Evolutionary conservation across 2,329 filamentous ascomycete species (phyloP).

Genomic region (Curvularia lunata): DNA sequence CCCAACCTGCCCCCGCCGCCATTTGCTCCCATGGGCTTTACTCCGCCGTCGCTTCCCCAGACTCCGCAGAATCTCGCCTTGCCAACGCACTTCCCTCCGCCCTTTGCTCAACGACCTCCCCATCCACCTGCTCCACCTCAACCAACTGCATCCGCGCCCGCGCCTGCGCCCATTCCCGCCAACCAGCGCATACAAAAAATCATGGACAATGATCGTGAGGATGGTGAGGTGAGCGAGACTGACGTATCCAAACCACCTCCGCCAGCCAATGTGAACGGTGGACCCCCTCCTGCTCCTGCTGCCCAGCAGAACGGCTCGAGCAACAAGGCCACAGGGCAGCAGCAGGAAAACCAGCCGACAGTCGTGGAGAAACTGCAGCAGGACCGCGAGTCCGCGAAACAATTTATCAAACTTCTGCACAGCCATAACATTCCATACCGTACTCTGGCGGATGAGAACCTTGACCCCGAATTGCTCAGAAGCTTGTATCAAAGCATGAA

Average conservation of each 20-base stretch:
- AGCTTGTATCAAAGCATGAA: conserved; percentile 38
- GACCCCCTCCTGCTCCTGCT: conserved; percentile 30
- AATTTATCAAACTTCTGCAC: conserved; percentile 50
- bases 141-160: conserved; percentile 1
- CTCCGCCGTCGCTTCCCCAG: conserved; percentile 34
- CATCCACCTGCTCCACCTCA: conserved; percentile 9
- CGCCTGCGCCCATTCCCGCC: conserved; percentile 10
- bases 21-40: conserved; percentile 19
- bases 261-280: conserved; percentile 27
- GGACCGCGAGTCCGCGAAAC: conserved; percentile 43
- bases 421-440: conserved; percentile 73
- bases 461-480: conserved; percentile 37
- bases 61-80: conserved; percentile 26
- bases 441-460: conserved; percentile 59
- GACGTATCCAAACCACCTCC: conserved; percentile 25
- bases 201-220: conserved; percentile 63
- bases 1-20: conserved; percentile 32
- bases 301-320: conserved; percentile 22
- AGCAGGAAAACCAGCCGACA: conserved; percentile 10
- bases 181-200: conserved; percentile 40
- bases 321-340: conserved; percentile 16
- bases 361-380: conserved; percentile 24
- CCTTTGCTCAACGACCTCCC: conserved; percentile 12
- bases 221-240: conserved; percentile 77
- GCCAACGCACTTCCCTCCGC: conserved; percentile 24